Conservation (phyloP, 2,329 filamentous ascomycete species). For the Diplocarpon rosae region DNA sequence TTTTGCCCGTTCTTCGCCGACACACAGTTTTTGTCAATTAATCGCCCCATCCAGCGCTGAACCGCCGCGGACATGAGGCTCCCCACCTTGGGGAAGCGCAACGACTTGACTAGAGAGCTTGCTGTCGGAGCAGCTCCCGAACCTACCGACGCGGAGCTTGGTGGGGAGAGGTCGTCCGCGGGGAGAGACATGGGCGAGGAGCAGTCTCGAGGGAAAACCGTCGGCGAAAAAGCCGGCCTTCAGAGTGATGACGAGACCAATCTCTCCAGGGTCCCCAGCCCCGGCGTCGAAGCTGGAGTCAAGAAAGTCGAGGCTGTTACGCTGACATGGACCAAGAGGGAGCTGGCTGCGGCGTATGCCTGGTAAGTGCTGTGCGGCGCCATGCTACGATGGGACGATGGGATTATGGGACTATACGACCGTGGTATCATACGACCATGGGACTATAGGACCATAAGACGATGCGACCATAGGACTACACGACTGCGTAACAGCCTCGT, state of each 20-base stretch:
- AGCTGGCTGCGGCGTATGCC: constrained; percentile 19
- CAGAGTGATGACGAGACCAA: constrained; percentile 3
- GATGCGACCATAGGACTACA: too few species aligned
- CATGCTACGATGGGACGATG: too few species aligned
- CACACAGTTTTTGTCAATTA: too few species aligned
- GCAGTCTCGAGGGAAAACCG: too few species aligned
- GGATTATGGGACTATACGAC: too few species aligned
- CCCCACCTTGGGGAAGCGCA: constrained; percentile 9
- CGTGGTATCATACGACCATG: too few species aligned
- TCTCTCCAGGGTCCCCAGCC: constrained; percentile 6
- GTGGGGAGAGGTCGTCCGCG: neutral
- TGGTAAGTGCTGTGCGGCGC: constrained; percentile 10
- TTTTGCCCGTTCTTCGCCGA: too few species aligned
- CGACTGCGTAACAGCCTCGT: neutral
- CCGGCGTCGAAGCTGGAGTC: constrained; percentile 17
- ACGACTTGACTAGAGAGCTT: constrained; percentile 7
- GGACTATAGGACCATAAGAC: too few species aligned
- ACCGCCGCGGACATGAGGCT: constrained; percentile 6
- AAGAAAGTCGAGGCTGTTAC: constrained; percentile 22
- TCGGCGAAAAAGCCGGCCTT: too few species aligned
- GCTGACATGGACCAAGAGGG: constrained; percentile 19
- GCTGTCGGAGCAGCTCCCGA: constrained; percentile 4
- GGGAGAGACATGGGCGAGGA: neutral
- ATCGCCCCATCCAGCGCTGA: neutral
- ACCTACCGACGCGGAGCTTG: neutral